These are phyloP conservation scores for Cladophialophora yegresii DNA, from an alignment of 2,329 filamentous ascomycete species.

Conservation along the genomic window DNA sequence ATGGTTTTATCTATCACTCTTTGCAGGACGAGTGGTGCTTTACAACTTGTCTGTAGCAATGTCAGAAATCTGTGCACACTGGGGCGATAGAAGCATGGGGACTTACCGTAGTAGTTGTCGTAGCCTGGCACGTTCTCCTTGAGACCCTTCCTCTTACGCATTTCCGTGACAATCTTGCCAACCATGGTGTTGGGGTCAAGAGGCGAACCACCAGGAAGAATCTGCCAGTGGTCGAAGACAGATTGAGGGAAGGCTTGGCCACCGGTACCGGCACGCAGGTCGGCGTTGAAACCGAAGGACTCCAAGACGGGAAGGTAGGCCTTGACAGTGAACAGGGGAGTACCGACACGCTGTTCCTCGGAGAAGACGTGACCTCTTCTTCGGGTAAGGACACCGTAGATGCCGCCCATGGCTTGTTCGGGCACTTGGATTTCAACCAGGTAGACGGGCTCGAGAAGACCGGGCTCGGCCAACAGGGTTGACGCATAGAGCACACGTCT, in stretches of 20 bases:
- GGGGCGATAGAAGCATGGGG: conserved; percentile 6
- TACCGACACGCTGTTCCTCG: conserved; percentile 97
- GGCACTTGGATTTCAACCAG: conserved; percentile 99
- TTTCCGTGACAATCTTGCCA: conserved; percentile 78
- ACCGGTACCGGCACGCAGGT: conserved; percentile 88
- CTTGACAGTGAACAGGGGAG: conserved; percentile 99
- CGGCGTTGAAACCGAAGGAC: conserved; percentile 98
- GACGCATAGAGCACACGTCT: conserved; percentile 97
- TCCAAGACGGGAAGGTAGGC: conserved; percentile 95
- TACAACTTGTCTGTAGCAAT: conserved; percentile 84
- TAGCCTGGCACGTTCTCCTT: conserved; percentile 91
- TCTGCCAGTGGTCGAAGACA: conserved; percentile 98
- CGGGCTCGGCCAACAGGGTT: conserved; percentile 84
- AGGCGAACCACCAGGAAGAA: conserved; percentile 89
- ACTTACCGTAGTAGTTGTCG: conserved; percentile 78
- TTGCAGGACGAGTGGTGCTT: conserved; percentile 38
- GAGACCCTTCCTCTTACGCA: conserved; percentile 99
- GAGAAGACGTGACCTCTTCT: conserved; percentile 98
- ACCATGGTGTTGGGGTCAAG: conserved; percentile 80
- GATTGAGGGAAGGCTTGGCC: conserved; percentile 99
- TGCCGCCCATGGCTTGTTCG: conserved; percentile 98
- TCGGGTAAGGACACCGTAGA: conserved; percentile 98
- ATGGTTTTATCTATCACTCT: conserved; percentile 30
- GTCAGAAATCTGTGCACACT: conserved; percentile 44
- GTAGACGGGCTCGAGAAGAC: conserved; percentile 96